Base-by-base conservation (phyloP, 768 basidiomycete species). In the Rickenella mellea region DNA sequence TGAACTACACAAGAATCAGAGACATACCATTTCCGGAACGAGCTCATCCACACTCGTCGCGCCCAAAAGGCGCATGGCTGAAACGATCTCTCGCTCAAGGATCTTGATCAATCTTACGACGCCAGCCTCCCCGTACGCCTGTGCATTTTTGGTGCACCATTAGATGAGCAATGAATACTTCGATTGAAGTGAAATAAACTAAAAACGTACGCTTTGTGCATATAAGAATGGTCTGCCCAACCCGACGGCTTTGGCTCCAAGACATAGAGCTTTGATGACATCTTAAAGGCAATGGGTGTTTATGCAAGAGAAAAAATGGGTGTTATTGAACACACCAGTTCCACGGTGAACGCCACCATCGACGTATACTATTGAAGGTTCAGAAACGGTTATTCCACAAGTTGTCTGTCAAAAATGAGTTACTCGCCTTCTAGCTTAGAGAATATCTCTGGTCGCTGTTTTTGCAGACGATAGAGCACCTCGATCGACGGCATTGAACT, bases 171-270 rank as follows among this genome's bases (percentile, higher is more conserved):
- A 20, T 35, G 21, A 2, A 24, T 7, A 17, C 27, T 12, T 27
- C 4, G 27, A 24, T 31, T 22, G 17, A 22, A 33, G 1, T n/a
- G n/a, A n/a, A n/a, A n/a, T n/a, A n/a, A n/a, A n/a, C n/a, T n/a
- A n/a, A 4, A 27, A 10, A 55, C 73, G 54, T 60, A 86, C 85
- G 52, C 83, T 83, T 62, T 87, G 82, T 1, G 83, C 89, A 53
- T 85, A 94, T 9, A 96, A 68, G 68, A 92, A 87, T 11, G 84
- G 71, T 11, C 92, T 69, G 2, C 92, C 92, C 25, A 96, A 63
- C 4, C 92, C 91, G 14, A 92, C 87, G 6, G 83, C 87, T 48
- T 63, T 80, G 3, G 92, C 92, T 8, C 92, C 92, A 6, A 96
- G 68, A 55, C 89, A 93, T 8, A 94, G 63, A 0, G 91, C 91